phyloP scores from a whole-genome alignment of 2,329 filamentous ascomycete species.

The Fusarium guadeloupense region DNA sequence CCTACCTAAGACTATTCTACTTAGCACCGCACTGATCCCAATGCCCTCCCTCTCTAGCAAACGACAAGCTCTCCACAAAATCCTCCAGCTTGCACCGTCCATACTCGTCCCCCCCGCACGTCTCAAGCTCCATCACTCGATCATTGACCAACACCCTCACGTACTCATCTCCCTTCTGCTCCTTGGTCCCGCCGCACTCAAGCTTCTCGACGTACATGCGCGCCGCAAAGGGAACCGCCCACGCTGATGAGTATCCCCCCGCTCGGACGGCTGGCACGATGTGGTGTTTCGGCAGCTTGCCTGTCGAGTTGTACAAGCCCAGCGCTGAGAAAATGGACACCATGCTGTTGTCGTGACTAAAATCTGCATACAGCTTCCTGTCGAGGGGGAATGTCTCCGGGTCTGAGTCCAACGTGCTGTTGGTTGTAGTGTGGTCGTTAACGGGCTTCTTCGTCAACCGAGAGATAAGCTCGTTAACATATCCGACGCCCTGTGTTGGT shows the following conservation, averaged over 20 bases:
- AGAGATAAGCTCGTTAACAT: constrained; percentile 86
- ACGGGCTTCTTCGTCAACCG: constrained; percentile 77
- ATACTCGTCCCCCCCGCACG: constrained; percentile 73
- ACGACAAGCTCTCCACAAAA: constrained; percentile 80
- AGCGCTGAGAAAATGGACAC: constrained; percentile 78
- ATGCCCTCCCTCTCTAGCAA: constrained; percentile 74
- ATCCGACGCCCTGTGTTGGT: constrained; percentile 87
- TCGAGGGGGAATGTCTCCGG: constrained; percentile 77
- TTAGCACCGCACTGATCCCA: constrained; percentile 63
- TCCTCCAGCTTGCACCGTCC: constrained; percentile 75
- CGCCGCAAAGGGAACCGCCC: constrained; percentile 83
- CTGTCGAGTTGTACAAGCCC: constrained; percentile 77
- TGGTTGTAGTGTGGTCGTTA: constrained; percentile 77
- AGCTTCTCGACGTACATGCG: constrained; percentile 91
- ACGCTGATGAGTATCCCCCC: constrained; percentile 77
- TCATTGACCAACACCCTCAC: constrained; percentile 88
- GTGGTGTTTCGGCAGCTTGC: constrained; percentile 60
- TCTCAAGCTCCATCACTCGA: constrained; percentile 75
- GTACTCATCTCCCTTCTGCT: constrained; percentile 78
- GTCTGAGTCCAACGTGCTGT: constrained; percentile 76
- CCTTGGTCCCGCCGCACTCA: constrained; percentile 63
- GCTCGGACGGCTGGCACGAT: constrained; percentile 61
- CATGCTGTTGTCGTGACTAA: constrained; percentile 93
- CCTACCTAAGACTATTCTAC: background rate
- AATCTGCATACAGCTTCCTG: constrained; percentile 80